Evolutionary conservation across 1,139 yeast genomes (phyloP), one percentile per base, ranked within the genome.

Genomic region (Candida neerlandica): DNA sequence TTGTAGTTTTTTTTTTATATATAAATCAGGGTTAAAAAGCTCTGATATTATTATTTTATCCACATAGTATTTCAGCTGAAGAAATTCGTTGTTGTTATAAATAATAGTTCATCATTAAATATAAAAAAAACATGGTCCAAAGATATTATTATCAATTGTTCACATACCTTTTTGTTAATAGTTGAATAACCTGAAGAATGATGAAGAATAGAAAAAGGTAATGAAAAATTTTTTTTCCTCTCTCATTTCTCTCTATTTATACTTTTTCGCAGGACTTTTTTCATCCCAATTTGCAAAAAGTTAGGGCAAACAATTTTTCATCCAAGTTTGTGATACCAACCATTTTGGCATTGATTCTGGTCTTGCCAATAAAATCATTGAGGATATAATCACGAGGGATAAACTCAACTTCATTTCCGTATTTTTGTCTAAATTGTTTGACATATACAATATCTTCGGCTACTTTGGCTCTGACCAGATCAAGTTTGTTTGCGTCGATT

Each of bases 1-100:
- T 29, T 10, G 5, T 16, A 15, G 14, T 23, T 23, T 29, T 27
- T n/a, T 4, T 29, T 16, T 42, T 10, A 21, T 29, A 9, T 41
- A 30, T 26, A 26, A 46, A 46, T 81, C 86, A 81, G 86, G 77
- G 85, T 81, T 81, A 81, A 81, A 81, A 81, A 81, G 86, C 86
- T 81, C 86, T 80, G 84, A 73, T 71, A 76, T 71, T 71, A 63
- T 66, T 71, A 43, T 77, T 65, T 66, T 60, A 27, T 79, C 83
- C 75, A 77, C 84, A 80, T 70, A 77, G 71, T 60, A 58, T 55
- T 77, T 81, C 86, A 80, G 86, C 73, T 80, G 86, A 81, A 81
- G 86, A 81, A 81, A 81, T 81, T 81, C 86, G 76, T 73, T 68
- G 76, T 70, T 61, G 65, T 64, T 67, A 60, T 41, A 45, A 45